Evolutionary conservation across 768 basidiomycete species (phyloP).

Genomic region (Exsudoporus frostii): DNA sequence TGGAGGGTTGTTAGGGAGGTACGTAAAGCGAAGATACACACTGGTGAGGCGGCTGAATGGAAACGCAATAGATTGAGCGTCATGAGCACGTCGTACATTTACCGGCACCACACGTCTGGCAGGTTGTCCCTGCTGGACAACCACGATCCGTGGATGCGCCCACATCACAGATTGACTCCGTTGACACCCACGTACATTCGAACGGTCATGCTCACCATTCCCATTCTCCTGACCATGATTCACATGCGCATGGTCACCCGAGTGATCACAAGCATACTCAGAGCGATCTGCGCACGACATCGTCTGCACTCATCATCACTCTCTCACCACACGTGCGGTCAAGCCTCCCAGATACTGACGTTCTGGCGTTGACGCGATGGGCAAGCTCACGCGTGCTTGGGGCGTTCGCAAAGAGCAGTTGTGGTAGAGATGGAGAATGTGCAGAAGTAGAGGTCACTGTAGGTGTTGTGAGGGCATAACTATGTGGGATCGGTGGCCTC

Average conservation of each 20-base stretch:
- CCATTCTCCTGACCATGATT: conserved; percentile 4
- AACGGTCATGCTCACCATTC: conserved; percentile 13
- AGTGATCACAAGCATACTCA: conserved; percentile 3
- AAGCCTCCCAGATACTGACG: conserved; percentile 66
- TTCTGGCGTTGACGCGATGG: conserved; percentile 71
- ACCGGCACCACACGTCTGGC: conserved; percentile 87
- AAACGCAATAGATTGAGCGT: conserved; percentile 62
- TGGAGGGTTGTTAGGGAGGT: conserved; percentile 81
- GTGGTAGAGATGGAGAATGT: conserved; percentile 25
- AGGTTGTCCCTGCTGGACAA: conserved; percentile 54
- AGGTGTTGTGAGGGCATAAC: conserved; percentile 62
- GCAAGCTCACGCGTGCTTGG: conserved; percentile 64
- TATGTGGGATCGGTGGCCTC: neutral
- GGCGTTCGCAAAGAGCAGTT: conserved; percentile 43
- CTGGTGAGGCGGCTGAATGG: neutral
- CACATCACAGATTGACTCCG: neutral
- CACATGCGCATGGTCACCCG: neutral
- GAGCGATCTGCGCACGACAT: conserved; percentile 6
- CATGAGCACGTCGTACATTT: conserved; percentile 83
- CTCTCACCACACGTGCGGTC: conserved; percentile 72
- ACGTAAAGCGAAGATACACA: conserved; percentile 18
- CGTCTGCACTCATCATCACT: conserved; percentile 64
- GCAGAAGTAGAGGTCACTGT: conserved; percentile 66
- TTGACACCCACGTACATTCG: neutral
- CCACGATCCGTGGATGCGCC: conserved; percentile 8